Conservation (phyloP, 1,284 basidiomycete genomes). For the Somion occarium region DNA sequence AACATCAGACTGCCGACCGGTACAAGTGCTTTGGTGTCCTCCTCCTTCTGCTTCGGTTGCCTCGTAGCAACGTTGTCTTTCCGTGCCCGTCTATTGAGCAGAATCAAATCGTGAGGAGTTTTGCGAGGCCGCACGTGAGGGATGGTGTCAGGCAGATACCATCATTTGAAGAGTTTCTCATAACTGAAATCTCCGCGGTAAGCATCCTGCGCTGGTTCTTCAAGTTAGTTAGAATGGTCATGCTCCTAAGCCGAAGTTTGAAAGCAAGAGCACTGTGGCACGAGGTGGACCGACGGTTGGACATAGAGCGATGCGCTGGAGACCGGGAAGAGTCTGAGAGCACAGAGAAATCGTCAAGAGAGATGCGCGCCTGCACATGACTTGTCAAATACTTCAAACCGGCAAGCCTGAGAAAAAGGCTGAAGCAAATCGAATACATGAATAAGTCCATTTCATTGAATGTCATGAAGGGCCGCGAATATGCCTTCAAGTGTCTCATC, state of each 20-base stretch:
- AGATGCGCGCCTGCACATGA: constrained; percentile 72
- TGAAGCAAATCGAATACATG: constrained; percentile 5
- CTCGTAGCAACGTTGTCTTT: constrained; percentile 39
- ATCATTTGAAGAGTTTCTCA: constrained; percentile 91
- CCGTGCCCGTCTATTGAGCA: no score
- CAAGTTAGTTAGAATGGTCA: no score
- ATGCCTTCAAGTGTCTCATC: no score
- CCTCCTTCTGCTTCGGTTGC: constrained; percentile 44
- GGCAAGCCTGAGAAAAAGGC: no score
- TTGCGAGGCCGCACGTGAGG: constrained; percentile 77
- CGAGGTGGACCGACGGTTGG: no score
- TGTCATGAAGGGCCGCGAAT: no score
- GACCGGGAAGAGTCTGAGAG: constrained; percentile 35
- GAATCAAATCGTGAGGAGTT: no score
- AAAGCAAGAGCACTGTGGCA: no score
- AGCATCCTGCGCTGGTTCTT: constrained; percentile 48
- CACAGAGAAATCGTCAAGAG: constrained; percentile 48
- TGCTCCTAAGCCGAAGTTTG: no score
- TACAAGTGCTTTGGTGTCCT: constrained; percentile 59
- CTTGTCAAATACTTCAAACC: no score
- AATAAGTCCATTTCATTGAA: no score
- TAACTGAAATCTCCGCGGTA: constrained; percentile 97
- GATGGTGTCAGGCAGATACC: constrained; percentile 86
- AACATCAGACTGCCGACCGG: constrained; percentile 92
- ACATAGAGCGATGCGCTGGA: no score